A percentile compares a stretch with the other conserved stretches of the same genome.
These are phyloP conservation scores for Sclerotinia spermophila DNA, from an alignment of 2,329 filamentous ascomycete species.

Conservation along the genomic window DNA sequence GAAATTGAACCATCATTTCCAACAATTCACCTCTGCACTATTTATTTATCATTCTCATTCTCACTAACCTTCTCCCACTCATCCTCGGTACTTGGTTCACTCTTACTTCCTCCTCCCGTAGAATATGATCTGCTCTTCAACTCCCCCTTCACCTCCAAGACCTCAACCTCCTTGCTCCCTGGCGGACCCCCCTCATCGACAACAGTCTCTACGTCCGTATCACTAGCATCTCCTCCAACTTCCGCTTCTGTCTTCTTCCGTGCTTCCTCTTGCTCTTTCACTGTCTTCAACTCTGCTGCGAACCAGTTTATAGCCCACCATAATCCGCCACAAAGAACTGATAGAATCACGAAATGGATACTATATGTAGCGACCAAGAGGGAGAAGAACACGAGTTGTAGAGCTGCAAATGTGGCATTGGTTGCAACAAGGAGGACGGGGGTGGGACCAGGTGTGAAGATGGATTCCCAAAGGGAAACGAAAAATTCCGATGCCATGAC, in stretches of 20 bases:
- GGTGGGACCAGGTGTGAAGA: constrained; percentile 90
- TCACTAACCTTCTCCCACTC: constrained; percentile 97
- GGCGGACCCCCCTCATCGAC: constrained; percentile 39
- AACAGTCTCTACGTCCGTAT: constrained; percentile 51
- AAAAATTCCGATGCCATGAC: constrained; percentile 46
- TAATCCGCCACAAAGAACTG: constrained; percentile 71
- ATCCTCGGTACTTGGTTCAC: constrained; percentile 77
- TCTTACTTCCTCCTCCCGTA: constrained; percentile 45
- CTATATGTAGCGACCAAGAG: constrained; percentile 81
- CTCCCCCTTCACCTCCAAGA: constrained; percentile 29
- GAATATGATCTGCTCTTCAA: constrained; percentile 32
- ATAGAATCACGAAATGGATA: constrained; percentile 84
- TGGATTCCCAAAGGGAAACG: constrained; percentile 79
- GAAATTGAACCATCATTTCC: background rate
- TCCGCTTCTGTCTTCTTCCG: constrained; percentile 34
- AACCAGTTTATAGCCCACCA: constrained; percentile 99
- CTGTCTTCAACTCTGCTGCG: constrained; percentile 58
- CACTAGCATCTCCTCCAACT: constrained; percentile 36
- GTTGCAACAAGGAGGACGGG: constrained; percentile 85
- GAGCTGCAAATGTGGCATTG: constrained; percentile 80
- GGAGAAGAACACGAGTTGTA: constrained; percentile 72
- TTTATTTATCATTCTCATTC: constrained; percentile 56
- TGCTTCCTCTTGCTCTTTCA: constrained; percentile 38
- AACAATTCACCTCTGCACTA: background rate
- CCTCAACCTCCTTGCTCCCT: constrained; percentile 35